Evolutionary conservation across 1,139 yeast genomes (phyloP).

Genomic region (Diutina ranongensis): DNA sequence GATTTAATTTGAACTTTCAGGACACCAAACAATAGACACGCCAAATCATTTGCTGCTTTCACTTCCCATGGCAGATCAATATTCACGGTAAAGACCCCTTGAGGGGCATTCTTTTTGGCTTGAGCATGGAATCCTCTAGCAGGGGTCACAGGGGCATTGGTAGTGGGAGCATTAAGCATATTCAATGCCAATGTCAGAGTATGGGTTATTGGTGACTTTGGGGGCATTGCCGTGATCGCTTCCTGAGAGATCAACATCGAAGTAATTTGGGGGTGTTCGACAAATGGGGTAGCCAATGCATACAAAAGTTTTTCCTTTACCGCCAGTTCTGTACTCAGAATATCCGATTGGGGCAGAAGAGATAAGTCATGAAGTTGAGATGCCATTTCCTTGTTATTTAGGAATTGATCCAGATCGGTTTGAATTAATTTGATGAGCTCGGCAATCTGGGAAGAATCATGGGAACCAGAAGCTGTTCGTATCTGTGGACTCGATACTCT

Average conservation of each 20-base stretch:
- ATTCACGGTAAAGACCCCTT: conserved; percentile 76
- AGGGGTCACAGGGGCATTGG: conserved; percentile 10
- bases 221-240: background rate
- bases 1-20: conserved; percentile 53
- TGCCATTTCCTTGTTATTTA: background rate
- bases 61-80: conserved; percentile 70
- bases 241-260: background rate
- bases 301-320: conserved; percentile 44
- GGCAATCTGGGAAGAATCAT: background rate
- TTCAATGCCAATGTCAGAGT: conserved; percentile 19
- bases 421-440: background rate
- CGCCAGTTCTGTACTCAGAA: background rate
- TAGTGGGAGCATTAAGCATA: conserved; percentile 11
- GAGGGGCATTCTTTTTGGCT: conserved; percentile 59
- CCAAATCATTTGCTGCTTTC: conserved; percentile 80
- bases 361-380: background rate
- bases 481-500: background rate
- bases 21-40: conserved; percentile 79
- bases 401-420: background rate
- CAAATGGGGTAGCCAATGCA: conserved; percentile 68
- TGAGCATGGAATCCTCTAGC: conserved; percentile 48
- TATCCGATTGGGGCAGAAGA: background rate
- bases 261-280: conserved; percentile 23
- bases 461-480: background rate
- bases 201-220: conserved; percentile 10